Evolutionary conservation across 2,329 filamentous ascomycete genomes (phyloP), one percentile per base, ranked within the genome.

Genomic region (Nannizzia gypsea): DNA sequence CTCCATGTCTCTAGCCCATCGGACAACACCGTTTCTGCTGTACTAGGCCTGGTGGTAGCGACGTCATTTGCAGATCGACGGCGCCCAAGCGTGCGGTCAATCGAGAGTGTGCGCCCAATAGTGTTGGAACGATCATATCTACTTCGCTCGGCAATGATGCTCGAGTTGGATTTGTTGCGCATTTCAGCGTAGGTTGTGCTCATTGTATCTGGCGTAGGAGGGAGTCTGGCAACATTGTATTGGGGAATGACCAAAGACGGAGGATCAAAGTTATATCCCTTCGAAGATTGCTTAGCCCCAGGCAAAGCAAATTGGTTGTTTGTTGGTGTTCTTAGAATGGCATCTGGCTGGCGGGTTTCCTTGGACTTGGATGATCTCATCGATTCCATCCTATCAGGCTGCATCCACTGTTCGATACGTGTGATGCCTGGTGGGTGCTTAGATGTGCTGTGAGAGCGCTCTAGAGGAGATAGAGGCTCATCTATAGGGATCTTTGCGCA

Each of bases 181-280:
- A 65, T 66, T 6, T 65, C 65, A 22, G 67, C 68, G 57, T 70
- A 67, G 54, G 71, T 70, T 2, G 73, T 75, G 54, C 71, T 74
- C 74, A 76, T 75, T 1, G 74, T 76, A 58, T 76, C 74, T 2
- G 74, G 74, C 1, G 74, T 76, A 11, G 73, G 74, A 20, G 74
- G 74, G 3, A 76, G 66, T 15, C 66, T 69, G 9, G 68, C 64
- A 3, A 68, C 66, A 2, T 66, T 71, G 58, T 74, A 75, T 1
- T 73, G 61, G 13, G 63, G 62, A 22, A 65, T 65, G 26, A 73
- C 70, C 36, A 69, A 56, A 17, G 65, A 66, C n/a, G 67, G 66
- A 8, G 67, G 70, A 17, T 67, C 66, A 38, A 61, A 38, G 44
- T 62, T 67, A 36, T 52, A 61, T 4, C 17, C 6, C 38, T 56